These are phyloP conservation scores for Ustilago loliicola DNA, from an alignment of 1,284 basidiomycete genomes.

Conservation along the genomic window DNA sequence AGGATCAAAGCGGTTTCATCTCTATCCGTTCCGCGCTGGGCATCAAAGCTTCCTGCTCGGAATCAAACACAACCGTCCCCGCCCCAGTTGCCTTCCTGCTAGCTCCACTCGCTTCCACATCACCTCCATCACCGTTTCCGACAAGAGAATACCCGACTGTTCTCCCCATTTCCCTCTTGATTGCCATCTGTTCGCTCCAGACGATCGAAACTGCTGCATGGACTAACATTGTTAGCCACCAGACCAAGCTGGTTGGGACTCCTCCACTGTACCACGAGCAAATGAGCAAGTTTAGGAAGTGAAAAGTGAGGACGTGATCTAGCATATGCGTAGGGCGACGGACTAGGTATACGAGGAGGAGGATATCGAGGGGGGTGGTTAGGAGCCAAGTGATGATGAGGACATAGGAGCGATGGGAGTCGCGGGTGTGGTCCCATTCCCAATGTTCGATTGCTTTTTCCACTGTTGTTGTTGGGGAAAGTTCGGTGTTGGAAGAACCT, in stretches of 20 bases:
- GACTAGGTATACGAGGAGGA: slow-evolving; percentile 86
- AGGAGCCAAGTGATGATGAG: slow-evolving; percentile 36
- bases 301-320: slow-evolving; percentile 90
- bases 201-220: slow-evolving; percentile 83
- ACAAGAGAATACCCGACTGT: slow-evolving; percentile 35
- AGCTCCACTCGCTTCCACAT: neutral
- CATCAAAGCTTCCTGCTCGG: slow-evolving; percentile 1
- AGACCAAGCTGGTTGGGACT: slow-evolving; percentile 78
- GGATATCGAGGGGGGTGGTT: slow-evolving; percentile 73
- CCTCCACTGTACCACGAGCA: slow-evolving; percentile 90
- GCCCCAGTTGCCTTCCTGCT: neutral
- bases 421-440: slow-evolving; percentile 72
- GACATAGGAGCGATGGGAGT: slow-evolving; percentile 14
- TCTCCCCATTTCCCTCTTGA: slow-evolving; percentile 84
- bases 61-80: slow-evolving; percentile 25
- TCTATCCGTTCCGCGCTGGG: slow-evolving; percentile 15
- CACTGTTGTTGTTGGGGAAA: slow-evolving; percentile 27
- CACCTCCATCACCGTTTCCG: slow-evolving; percentile 17
- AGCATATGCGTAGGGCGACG: slow-evolving; percentile 92
- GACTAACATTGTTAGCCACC: slow-evolving; percentile 75
- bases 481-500: neutral
- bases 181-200: slow-evolving; percentile 87
- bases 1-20: slow-evolving; percentile 5
- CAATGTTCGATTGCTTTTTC: slow-evolving; percentile 74
- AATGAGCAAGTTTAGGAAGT: slow-evolving; percentile 88